These are phyloP conservation scores for Myxozyma neglecta DNA, from an alignment of 805 yeast species.

Conservation along the genomic window DNA sequence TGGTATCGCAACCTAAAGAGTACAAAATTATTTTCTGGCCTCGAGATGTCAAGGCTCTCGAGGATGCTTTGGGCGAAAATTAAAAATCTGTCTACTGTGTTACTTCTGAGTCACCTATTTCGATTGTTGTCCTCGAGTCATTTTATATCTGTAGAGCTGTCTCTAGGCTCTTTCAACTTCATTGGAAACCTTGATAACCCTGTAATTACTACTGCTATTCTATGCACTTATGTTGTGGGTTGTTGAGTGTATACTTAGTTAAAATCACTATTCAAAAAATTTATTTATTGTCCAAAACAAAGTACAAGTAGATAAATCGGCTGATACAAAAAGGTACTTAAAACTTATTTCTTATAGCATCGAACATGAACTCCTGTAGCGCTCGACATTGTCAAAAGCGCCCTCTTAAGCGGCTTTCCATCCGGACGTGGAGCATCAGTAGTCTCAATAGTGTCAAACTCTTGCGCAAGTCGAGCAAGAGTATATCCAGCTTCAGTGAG, in stretches of 20 bases:
- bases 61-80: constrained; percentile 8
- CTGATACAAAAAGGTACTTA: background rate
- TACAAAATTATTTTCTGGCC: constrained; percentile 33
- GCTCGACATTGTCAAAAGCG: constrained; percentile 17
- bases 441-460: constrained; percentile 34
- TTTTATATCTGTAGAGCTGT: too few species aligned
- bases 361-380: constrained; percentile 17
- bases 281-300: too few species aligned
- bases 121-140: too few species aligned
- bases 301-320: background rate
- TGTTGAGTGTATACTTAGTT: too few species aligned
- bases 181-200: too few species aligned
- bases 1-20: constrained; percentile 34
- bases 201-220: too few species aligned
- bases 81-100: background rate
- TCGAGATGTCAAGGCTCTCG: constrained; percentile 24
- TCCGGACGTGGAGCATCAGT: constrained; percentile 11
- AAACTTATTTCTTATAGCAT: constrained; percentile 2
- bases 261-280: too few species aligned
- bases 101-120: too few species aligned
- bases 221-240: too few species aligned
- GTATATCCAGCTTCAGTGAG: constrained; percentile 53
- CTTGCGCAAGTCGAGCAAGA: constrained; percentile 44
- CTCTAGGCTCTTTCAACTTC: too few species aligned
- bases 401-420: constrained; percentile 14